These are phyloP conservation scores for Astraeus odoratus DNA, from an alignment of 768 basidiomycete genomes.

Conservation along the genomic window DNA sequence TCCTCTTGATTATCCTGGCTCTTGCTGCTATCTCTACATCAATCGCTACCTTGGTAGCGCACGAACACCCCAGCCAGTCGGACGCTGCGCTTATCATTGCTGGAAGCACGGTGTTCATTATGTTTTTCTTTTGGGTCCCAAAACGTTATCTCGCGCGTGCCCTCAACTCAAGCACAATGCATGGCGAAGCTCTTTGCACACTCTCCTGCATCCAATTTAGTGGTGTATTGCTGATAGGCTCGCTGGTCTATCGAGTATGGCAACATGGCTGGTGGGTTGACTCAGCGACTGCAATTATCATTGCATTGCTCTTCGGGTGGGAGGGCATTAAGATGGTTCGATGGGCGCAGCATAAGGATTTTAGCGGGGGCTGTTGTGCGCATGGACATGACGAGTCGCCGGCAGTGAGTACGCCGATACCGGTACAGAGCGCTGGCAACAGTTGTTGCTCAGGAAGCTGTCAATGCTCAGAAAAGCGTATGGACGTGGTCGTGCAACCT, in stretches of 20 bases:
- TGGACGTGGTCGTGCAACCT: neutral
- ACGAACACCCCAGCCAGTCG: constrained; percentile 32
- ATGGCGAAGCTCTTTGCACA: constrained; percentile 39
- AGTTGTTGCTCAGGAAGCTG: neutral
- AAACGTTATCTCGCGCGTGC: constrained; percentile 39
- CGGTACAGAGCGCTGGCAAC: neutral
- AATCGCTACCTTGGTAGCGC: constrained; percentile 28
- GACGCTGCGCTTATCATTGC: constrained; percentile 38
- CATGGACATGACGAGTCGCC: neutral
- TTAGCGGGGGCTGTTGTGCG: constrained; percentile 34
- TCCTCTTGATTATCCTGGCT: constrained; percentile 30
- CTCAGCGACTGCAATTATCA: constrained; percentile 33
- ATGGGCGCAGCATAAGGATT: constrained; percentile 30
- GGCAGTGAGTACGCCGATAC: neutral
- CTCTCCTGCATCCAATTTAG: constrained; percentile 40
- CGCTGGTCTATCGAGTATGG: constrained; percentile 34
- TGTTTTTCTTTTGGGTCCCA: constrained; percentile 35
- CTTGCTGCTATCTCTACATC: constrained; percentile 33
- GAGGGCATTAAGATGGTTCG: constrained; percentile 38
- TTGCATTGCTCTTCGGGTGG: constrained; percentile 37
- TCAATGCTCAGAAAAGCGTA: constrained; percentile 2
- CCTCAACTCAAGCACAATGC: constrained; percentile 38
- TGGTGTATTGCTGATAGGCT: constrained; percentile 35
- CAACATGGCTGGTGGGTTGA: constrained; percentile 45
- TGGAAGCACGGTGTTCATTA: constrained; percentile 32